Percentiles rank a stretch among this genome's conserved stretches.
These are phyloP conservation scores for Gaultheria prostrata DNA, from an alignment of 148 eudicot genomes.

Conservation along the genomic window DNA sequence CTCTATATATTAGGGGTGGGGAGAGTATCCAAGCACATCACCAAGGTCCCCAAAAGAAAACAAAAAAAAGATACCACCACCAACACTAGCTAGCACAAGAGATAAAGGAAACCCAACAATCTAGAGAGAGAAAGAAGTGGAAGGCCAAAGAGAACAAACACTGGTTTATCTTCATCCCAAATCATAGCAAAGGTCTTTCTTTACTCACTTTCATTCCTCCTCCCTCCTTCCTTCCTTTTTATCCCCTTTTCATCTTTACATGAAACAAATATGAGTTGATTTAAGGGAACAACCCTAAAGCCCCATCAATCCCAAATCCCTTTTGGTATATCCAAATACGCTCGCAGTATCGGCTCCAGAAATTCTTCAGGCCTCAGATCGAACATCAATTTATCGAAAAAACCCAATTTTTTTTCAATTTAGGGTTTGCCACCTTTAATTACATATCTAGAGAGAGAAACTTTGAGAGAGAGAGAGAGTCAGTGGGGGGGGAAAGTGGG, in stretches of 20 bases:
- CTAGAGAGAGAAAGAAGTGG: conserved; percentile 10
- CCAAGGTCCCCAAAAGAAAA: conserved; percentile 8
- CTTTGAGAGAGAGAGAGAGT: neutral
- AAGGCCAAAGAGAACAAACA: neutral
- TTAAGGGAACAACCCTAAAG: conserved; percentile 25
- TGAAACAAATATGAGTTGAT: conserved; percentile 22
- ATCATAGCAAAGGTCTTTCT: conserved; percentile 27
- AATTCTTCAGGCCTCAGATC: neutral
- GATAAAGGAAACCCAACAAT: conserved; percentile 9
- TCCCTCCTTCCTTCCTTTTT: conserved; percentile 10
- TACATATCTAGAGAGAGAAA: neutral
- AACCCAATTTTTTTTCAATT: neutral
- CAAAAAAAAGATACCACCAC: conserved; percentile 16
- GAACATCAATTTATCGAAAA: neutral
- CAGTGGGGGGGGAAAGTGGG: neutral
- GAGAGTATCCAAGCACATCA: neutral
- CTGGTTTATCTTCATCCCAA: conserved; percentile 6
- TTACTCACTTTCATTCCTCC: neutral
- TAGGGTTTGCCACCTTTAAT: neutral
- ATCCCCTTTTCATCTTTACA: conserved; percentile 23
- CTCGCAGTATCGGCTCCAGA: neutral
- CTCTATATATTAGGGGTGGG: conserved; percentile 21
- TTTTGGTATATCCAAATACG: conserved; percentile 6
- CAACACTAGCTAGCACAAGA: neutral
- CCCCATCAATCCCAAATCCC: neutral